Evolutionary conservation across 306 rosid genomes (phyloP), one percentile per base, ranked within the genome.

Genomic region (Vigna mungo): DNA sequence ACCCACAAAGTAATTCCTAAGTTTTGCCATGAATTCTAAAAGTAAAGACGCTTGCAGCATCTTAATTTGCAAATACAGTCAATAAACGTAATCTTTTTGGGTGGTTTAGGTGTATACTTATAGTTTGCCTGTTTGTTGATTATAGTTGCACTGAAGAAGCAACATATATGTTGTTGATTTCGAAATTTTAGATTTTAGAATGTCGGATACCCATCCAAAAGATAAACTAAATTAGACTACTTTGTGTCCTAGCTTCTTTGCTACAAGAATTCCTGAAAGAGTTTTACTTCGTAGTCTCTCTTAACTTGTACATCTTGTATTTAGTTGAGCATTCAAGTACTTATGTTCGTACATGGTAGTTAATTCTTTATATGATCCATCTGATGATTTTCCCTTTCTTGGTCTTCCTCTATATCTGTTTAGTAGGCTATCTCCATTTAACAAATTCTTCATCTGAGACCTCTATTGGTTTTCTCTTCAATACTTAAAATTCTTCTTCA

Each of bases 401-500:
- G 18, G 12, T 51, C 32, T 71, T 51, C 75, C 62, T 32, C 18
- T 21, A 11, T 32, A 41, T 18, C 23, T 10, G 61, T 70, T 32
- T 70, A 52, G 2, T 71, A 13, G 36, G 62, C 47, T 70, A 32
- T 30, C 11, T 52, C 7, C 46, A 49, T 49, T 27, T 25, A 48
- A 47, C 41, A 71, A 52, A 13, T 2, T 71, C 23, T 48, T 68
- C 64, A 13, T 36, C 13, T 53, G 20, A 13, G 63, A 41, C 51
- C 63, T 32, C 17, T 53, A 12, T 36, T 71, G 8, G 30, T 34
- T 71, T 53, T 55, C 76, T 53, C 58, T 65, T 49, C 21, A 18
- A 65, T 17, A 14, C 73, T 7, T 46, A 15, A 2, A 23, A 21
- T 68, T 68, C 4, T 37, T 36, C 36, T 34, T 53, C 14, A n/a